A percentile compares a stretch with the other conserved stretches of the same genome.
phyloP scores from a whole-genome alignment of 371 early-diverging fungal species.

The Phascolomyces articulosus region DNA sequence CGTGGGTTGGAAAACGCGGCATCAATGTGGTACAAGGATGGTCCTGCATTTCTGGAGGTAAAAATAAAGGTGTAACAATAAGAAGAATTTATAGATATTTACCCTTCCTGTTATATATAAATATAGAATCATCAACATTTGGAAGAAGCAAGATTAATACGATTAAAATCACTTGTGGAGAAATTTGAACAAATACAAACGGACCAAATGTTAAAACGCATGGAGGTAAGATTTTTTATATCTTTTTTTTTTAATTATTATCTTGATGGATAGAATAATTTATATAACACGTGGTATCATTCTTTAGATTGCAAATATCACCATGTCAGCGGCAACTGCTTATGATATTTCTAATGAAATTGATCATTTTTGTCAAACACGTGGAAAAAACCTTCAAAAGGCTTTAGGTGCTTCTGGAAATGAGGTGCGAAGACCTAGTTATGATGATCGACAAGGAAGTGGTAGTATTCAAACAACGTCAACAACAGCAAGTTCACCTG shows the following conservation, averaged over 20 bases:
- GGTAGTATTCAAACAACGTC: neutral
- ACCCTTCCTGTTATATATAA: neutral
- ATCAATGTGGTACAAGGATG: constrained; percentile 37
- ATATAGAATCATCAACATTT: constrained; percentile 16
- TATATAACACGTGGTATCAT: constrained; percentile 5
- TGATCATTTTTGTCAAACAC: constrained; percentile 13
- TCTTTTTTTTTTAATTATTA: too few species aligned
- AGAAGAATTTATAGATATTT: neutral
- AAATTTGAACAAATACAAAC: constrained; percentile 26
- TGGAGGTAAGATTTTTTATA: constrained; percentile 17
- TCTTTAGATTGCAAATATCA: constrained; percentile 25
- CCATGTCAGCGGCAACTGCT: constrained; percentile 22
- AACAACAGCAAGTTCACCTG: neutral
- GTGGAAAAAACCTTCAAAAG: constrained; percentile 12
- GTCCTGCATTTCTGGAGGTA: constrained; percentile 44
- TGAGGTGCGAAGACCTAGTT: constrained; percentile 4
- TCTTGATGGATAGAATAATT: too few species aligned
- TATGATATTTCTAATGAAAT: constrained; percentile 24
- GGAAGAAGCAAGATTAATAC: constrained; percentile 23
- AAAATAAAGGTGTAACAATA: neutral
- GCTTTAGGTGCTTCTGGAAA: neutral
- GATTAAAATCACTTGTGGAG: constrained; percentile 21
- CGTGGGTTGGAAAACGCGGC: constrained; percentile 11
- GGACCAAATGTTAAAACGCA: constrained; percentile 27
- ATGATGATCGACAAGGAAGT: constrained; percentile 7